phyloP scores from a whole-genome alignment of 805 yeast genomes.

The Zygosaccharomyces gambellarensis region DNA sequence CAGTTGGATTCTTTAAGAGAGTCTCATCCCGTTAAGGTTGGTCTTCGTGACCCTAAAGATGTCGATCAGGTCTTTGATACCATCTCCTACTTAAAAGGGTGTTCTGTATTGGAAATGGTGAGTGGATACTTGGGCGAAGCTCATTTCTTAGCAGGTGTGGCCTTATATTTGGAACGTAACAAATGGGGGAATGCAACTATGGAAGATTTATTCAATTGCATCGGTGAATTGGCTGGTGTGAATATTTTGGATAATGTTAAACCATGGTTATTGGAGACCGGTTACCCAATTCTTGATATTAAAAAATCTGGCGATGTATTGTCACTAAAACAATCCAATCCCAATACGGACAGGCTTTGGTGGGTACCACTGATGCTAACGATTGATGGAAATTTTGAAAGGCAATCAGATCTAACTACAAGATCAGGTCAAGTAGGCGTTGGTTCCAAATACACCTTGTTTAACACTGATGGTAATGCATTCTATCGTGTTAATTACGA shows the following conservation, averaged over 20 bases:
- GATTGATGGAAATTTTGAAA: constrained; percentile 2
- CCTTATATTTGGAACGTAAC: constrained; percentile 58
- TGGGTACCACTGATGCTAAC: constrained; percentile 48
- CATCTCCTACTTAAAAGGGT: constrained; percentile 78
- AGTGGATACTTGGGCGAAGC: constrained; percentile 67
- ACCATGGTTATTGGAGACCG: constrained; percentile 68
- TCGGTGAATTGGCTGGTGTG: constrained; percentile 57
- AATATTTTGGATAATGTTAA: constrained; percentile 58
- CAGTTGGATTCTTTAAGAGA: constrained; percentile 52
- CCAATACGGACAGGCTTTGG: constrained; percentile 34
- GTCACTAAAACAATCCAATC: constrained; percentile 29
- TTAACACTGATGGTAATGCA: constrained; percentile 49
- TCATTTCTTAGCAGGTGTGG: constrained; percentile 66
- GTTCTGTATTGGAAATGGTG: constrained; percentile 72
- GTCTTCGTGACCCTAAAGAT: constrained; percentile 71
- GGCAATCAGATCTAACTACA: neutral
- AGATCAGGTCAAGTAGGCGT: constrained; percentile 15
- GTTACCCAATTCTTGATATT: constrained; percentile 65
- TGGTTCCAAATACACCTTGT: constrained; percentile 32
- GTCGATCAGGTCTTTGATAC: constrained; percentile 79
- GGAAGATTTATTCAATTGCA: constrained; percentile 64
- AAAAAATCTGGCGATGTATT: constrained; percentile 28
- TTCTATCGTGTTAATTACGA: constrained; percentile 53
- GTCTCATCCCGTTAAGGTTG: constrained; percentile 81
- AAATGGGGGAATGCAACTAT: constrained; percentile 69